Evolutionary conservation across 2,329 filamentous ascomycete species (phyloP).

Genomic region (Trichophyton benhamiae): DNA sequence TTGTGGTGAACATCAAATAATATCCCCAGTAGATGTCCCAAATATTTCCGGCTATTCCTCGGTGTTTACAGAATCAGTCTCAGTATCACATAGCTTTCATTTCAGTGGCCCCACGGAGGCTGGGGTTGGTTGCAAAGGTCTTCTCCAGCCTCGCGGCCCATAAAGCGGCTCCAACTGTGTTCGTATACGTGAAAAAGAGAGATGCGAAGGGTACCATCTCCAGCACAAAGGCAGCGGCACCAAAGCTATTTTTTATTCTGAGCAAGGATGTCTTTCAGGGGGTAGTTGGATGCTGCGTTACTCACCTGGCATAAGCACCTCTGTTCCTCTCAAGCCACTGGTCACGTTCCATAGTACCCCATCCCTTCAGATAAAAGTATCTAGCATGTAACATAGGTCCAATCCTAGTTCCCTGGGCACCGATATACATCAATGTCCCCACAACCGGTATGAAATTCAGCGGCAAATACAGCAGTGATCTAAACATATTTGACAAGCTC

Average conservation of each 20-base stretch:
- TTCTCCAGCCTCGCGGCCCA: slow-evolving; percentile 81
- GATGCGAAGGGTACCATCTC: slow-evolving; percentile 76
- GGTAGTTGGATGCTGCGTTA: slow-evolving; percentile 15
- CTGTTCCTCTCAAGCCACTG: slow-evolving; percentile 58
- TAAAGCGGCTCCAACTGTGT: slow-evolving; percentile 82
- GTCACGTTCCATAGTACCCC: slow-evolving; percentile 52
- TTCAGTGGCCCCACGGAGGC: background rate
- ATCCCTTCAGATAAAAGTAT: slow-evolving; percentile 87
- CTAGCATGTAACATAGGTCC: slow-evolving; percentile 47
- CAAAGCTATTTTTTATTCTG: slow-evolving; percentile 34
- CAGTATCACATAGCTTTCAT: background rate
- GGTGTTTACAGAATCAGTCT: background rate
- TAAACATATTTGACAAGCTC: slow-evolving; percentile 49
- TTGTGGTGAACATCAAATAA: no score
- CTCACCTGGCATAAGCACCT: slow-evolving; percentile 70
- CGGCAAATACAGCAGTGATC: slow-evolving; percentile 75
- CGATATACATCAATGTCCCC: slow-evolving; percentile 68
- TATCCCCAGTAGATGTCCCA: no score
- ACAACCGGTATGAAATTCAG: slow-evolving; percentile 88
- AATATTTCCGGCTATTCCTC: no score
- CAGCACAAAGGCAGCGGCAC: slow-evolving; percentile 67
- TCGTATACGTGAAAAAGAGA: slow-evolving; percentile 80
- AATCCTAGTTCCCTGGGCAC: slow-evolving; percentile 53
- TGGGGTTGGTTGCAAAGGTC: slow-evolving; percentile 19
- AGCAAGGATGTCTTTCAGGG: background rate